Conservation (phyloP, 2,329 filamentous ascomycete species). For the Penicillium rolfsii region DNA sequence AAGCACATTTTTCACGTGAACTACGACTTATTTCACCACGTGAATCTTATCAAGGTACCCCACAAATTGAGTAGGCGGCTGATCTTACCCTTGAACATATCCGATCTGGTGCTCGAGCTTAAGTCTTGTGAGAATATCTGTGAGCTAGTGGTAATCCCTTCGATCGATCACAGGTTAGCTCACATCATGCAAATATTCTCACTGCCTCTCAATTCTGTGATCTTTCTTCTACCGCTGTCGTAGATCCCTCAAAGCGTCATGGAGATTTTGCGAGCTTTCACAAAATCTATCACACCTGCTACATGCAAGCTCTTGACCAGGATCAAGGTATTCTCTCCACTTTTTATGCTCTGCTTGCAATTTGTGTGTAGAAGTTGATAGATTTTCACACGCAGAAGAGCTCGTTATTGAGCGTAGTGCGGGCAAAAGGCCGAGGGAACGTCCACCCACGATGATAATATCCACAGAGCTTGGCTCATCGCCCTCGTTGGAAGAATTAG, state of each 20-base stretch:
- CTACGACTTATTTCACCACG: background rate
- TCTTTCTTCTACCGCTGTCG: background rate
- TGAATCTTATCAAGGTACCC: background rate
- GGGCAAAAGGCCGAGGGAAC: slow-evolving; percentile 40
- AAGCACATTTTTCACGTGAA: slow-evolving; percentile 26
- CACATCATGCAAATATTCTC: background rate
- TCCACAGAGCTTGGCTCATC: background rate
- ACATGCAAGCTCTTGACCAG: background rate
- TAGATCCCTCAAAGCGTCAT: background rate
- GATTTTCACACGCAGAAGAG: background rate
- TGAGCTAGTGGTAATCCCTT: background rate
- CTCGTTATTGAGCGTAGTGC: slow-evolving; percentile 20
- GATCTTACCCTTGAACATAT: background rate
- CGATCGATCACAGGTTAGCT: background rate
- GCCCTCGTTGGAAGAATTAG: background rate
- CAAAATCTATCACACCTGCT: background rate
- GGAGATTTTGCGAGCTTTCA: background rate
- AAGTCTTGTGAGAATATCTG: too few relatives aligned
- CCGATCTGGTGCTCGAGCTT: background rate
- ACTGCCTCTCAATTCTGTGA: background rate
- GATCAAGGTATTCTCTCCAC: background rate
- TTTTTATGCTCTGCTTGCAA: background rate
- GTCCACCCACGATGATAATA: slow-evolving; percentile 44
- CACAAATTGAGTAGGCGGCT: background rate
- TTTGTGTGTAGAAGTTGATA: too few relatives aligned